These are phyloP conservation scores for Acer saccharum DNA, from an alignment of 345 rosid genomes.

Conservation along the genomic window DNA sequence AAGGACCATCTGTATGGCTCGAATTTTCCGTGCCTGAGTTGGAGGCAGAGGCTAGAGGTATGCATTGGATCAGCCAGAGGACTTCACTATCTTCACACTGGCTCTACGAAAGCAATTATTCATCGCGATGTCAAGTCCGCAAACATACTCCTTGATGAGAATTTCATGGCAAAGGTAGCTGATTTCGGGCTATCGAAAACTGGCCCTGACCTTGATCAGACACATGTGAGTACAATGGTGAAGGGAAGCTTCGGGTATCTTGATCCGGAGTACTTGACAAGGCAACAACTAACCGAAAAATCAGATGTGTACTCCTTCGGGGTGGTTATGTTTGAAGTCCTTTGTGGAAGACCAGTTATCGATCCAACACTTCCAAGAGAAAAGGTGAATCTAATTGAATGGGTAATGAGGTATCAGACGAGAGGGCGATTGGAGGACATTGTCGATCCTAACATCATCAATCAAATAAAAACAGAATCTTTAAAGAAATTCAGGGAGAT, in stretches of 20 bases:
- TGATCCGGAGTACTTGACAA: conserved; percentile 64
- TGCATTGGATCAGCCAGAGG: conserved; percentile 75
- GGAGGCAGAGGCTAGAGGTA: conserved; percentile 67
- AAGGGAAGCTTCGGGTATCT: conserved; percentile 78
- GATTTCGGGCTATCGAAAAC: conserved; percentile 72
- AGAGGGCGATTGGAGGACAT: conserved; percentile 47
- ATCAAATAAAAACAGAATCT: conserved; percentile 49
- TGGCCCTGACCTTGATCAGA: conserved; percentile 67
- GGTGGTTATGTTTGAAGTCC: conserved; percentile 66
- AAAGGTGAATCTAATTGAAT: conserved; percentile 55
- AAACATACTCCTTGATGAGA: conserved; percentile 65
- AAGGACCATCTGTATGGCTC: conserved; percentile 57
- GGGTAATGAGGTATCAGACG: conserved; percentile 46
- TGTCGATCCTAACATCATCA: conserved; percentile 46
- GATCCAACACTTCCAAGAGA: conserved; percentile 61
- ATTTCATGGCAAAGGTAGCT: conserved; percentile 72
- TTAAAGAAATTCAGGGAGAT: conserved; percentile 52
- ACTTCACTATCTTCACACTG: conserved; percentile 77
- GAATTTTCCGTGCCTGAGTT: conserved; percentile 40
- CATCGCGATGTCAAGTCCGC: conserved; percentile 80
- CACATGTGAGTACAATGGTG: conserved; percentile 77
- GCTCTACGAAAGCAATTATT: conserved; percentile 58
- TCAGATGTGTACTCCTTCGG: conserved; percentile 75
- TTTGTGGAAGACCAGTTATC: conserved; percentile 60
- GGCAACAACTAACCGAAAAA: conserved; percentile 57